Conservation (phyloP, 2,329 filamentous ascomycete genomes). For the Colletotrichum agaves region DNA sequence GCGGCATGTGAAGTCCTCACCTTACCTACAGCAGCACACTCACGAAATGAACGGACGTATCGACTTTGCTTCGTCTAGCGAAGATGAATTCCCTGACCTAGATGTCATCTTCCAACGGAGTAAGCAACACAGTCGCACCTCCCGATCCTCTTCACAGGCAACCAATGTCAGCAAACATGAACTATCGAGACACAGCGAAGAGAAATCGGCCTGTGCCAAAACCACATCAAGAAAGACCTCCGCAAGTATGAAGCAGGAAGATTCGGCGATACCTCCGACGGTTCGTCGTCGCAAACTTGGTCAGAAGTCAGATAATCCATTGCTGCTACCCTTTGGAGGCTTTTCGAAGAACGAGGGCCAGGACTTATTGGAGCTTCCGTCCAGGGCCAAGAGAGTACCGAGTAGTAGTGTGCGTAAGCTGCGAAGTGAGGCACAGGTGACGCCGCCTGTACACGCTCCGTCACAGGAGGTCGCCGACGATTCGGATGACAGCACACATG, state of each 20-base stretch:
- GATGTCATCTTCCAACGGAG: conserved; percentile 43
- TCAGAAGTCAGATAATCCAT: conserved; percentile 14
- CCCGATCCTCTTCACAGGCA: conserved; percentile 28
- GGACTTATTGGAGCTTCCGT: neutral
- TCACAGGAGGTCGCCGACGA: neutral
- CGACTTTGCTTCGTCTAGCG: conserved; percentile 46
- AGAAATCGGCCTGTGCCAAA: neutral
- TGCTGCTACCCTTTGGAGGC: conserved; percentile 3
- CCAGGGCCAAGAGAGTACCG: neutral
- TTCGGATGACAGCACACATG: conserved; percentile 10
- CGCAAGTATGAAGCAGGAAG: neutral
- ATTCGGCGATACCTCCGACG: neutral
- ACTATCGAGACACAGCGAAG: neutral
- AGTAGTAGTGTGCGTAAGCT: neutral
- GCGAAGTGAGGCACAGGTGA: neutral
- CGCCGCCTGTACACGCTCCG: neutral
- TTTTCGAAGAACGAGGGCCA: conserved; percentile 1
- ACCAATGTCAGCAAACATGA: neutral
- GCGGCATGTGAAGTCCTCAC: neutral
- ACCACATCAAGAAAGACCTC: neutral
- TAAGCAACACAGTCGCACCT: conserved; percentile 5
- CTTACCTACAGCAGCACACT: neutral
- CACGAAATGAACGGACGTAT: conserved; percentile 35
- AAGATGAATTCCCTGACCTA: conserved; percentile 56
- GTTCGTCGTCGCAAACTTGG: conserved; percentile 34